Base-by-base conservation (phyloP, 1,284 basidiomycete genomes). In the Prillingera fragicola region DNA sequence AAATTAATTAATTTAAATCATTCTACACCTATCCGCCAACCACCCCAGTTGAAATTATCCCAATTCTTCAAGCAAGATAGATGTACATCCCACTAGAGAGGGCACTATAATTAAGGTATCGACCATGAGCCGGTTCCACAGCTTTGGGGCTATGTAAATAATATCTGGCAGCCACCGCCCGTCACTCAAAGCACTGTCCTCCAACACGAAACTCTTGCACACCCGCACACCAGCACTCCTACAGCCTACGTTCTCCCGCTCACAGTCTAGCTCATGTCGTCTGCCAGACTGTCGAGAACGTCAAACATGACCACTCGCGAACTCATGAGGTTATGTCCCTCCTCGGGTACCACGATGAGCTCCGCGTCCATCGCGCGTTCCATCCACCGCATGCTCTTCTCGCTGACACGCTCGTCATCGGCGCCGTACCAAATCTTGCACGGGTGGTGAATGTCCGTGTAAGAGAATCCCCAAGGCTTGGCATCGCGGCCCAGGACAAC, bases 341-440 rank as follows among this genome's bases (percentile, higher is more conserved):
- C 92, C 25, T 85, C 86, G 56, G 81, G 82, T 38, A 95, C 82
- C 15, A 95, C 80, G 58, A 82, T 80, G 29, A 97, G 81, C 41
- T 76, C 74, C 62, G 87, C 94, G 37, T 78, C 74, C 84, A 91
- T 88, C 38, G 80, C 81, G 54, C 78, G 80, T 68, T 90, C 85
- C 85, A 96, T 85, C 85, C 88, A 91, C 55, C 84, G 73, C 45
- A 91, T 84, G 36, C 86, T 84, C 58, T 84, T 82, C 61, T 92
- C 83, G 21, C 83, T 83, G 50, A 98, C 94, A 68, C 85, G 84
- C 69, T 97, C 92, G 67, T 97, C 94, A 56, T 78, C 79, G 56
- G 88, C 85, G 3, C 94, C 94, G 55, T 91, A 91, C 90, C 90
- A 97, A 28, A 97, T 82, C 33, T 80, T 81, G 37, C 89, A 84